Conservation (phyloP, 2,329 filamentous ascomycete species). For the Aureobasidium sp. region DNA sequence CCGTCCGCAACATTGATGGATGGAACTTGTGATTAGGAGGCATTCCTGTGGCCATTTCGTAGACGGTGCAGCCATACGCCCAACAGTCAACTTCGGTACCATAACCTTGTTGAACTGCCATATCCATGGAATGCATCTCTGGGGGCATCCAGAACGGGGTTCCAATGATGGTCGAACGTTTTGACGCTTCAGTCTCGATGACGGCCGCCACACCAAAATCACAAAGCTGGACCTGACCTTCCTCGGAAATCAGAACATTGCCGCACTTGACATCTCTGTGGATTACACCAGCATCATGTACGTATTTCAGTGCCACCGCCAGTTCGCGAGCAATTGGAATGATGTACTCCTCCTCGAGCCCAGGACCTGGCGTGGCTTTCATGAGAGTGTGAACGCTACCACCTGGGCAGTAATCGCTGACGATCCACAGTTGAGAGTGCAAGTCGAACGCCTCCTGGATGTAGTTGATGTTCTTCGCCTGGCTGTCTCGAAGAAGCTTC, state of each 20-base stretch:
- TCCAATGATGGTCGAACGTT: conserved; percentile 73
- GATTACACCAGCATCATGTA: conserved; percentile 59
- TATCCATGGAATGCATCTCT: conserved; percentile 45
- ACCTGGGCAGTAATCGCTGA: conserved; percentile 79
- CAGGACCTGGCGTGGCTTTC: conserved; percentile 35
- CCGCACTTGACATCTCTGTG: conserved; percentile 63
- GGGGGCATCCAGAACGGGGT: conserved; percentile 85
- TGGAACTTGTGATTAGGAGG: conserved; percentile 61
- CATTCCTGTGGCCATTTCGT: conserved; percentile 71
- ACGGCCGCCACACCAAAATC: conserved; percentile 80
- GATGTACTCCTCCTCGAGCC: conserved; percentile 54
- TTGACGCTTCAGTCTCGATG: conserved; percentile 67
- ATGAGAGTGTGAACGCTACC: conserved; percentile 67
- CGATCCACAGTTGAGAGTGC: conserved; percentile 77
- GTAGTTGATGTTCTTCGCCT: conserved; percentile 72
- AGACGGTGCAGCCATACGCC: conserved; percentile 76
- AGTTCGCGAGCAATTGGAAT: conserved; percentile 59
- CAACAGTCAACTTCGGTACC: conserved; percentile 62
- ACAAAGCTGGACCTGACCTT: conserved; percentile 70
- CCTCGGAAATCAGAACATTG: conserved; percentile 73
- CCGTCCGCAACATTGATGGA: conserved; percentile 46
- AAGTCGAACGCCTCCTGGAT: conserved; percentile 73
- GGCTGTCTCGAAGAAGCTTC: conserved; percentile 64
- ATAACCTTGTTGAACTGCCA: conserved; percentile 29
- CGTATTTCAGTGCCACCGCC: conserved; percentile 53